Conservation (phyloP, 1,139 yeast species). For the Suhomyces panamericanus region DNA sequence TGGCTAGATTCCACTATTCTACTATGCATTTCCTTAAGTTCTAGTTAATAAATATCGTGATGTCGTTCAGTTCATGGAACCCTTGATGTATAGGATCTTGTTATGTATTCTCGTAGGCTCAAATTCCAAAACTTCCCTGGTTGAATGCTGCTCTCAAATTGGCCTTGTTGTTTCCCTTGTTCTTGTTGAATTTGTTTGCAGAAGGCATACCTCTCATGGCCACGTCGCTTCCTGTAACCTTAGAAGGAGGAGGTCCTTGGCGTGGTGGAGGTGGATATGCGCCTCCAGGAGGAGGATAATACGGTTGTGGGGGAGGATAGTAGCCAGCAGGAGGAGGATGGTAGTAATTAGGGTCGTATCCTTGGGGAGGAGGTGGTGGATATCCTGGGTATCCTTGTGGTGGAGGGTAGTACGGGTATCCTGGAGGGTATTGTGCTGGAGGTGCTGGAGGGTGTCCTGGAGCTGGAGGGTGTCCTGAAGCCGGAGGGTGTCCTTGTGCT, state of each 20-base stretch:
- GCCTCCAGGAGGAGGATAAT: slow-evolving; percentile 17
- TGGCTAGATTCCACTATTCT: neutral
- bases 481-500: slow-evolving; percentile 9
- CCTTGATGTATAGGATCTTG: neutral
- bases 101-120: slow-evolving; percentile 6
- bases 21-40: neutral
- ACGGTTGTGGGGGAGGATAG: slow-evolving; percentile 17
- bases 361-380: slow-evolving; percentile 14
- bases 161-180: slow-evolving; percentile 37
- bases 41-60: slow-evolving; percentile 2
- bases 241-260: slow-evolving; percentile 13
- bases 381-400: slow-evolving; percentile 8
- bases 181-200: slow-evolving; percentile 37
- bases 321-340: slow-evolving; percentile 17
- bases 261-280: slow-evolving; percentile 10
- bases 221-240: slow-evolving; percentile 30
- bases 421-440: slow-evolving; percentile 6
- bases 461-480: slow-evolving; percentile 4
- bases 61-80: neutral
- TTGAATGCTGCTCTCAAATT: slow-evolving; percentile 44
- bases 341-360: slow-evolving; percentile 10
- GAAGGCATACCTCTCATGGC: slow-evolving; percentile 42
- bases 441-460: slow-evolving; percentile 2
- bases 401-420: slow-evolving; percentile 5
- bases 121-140: slow-evolving; percentile 45